Percentiles rank a stretch among this genome's conserved stretches.
Conservation (phyloP, 192 early-diverging fungal species). For the Backusella tarrabulga region DNA sequence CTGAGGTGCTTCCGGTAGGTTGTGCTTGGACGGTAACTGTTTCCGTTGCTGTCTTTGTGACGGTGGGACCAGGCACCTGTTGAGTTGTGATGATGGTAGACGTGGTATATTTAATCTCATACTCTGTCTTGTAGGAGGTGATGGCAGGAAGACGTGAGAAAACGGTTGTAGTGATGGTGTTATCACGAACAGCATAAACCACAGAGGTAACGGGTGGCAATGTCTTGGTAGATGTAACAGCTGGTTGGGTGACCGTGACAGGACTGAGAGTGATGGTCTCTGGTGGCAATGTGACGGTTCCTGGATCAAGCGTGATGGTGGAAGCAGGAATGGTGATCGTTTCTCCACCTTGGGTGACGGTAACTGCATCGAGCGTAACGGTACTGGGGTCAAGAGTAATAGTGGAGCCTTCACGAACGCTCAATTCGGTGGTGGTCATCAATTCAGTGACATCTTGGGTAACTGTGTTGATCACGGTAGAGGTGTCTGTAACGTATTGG, state of each 20-base stretch:
- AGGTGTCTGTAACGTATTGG: background rate
- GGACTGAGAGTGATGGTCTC: background rate
- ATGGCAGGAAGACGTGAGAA: background rate
- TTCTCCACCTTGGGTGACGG: background rate
- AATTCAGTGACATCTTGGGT: background rate
- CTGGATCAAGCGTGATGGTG: background rate
- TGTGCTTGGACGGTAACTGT: too few species aligned
- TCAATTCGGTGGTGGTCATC: background rate
- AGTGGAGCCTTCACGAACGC: background rate
- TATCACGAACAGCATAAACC: background rate
- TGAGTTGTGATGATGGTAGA: background rate
- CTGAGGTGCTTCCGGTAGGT: too few species aligned
- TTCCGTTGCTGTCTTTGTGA: background rate
- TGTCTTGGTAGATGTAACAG: background rate
- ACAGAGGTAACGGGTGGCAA: background rate
- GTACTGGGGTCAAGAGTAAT: background rate
- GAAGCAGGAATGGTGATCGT: background rate
- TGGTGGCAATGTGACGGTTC: background rate
- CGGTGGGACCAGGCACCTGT: background rate
- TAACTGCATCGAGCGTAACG: background rate
- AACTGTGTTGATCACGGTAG: background rate
- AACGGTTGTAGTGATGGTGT: background rate
- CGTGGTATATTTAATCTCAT: background rate
- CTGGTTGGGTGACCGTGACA: background rate
- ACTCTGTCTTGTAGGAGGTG: background rate